Percentiles rank a stretch among this genome's conserved stretches.
Conservation (phyloP, 1,139 yeast genomes). For the Magnusiomyces magnusii region DNA sequence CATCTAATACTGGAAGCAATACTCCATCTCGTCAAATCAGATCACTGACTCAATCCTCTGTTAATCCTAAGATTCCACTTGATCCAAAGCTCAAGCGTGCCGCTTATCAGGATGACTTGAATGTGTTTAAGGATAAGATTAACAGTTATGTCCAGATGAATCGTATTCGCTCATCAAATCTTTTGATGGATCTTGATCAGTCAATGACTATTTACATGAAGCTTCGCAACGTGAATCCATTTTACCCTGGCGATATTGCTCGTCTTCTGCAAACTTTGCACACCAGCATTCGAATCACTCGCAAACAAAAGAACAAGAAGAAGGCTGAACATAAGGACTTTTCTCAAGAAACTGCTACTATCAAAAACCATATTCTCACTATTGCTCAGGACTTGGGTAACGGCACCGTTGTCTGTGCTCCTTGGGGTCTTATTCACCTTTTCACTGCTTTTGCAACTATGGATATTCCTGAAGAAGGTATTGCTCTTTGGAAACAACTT, state of each 20-base stretch:
- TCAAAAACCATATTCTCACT: conserved; percentile 13
- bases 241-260: conserved; percentile 23
- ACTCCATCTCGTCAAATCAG: conserved; percentile 12
- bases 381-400: conserved; percentile 44
- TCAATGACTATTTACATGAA: conserved; percentile 26
- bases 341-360: conserved; percentile 12
- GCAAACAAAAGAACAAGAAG: conserved; percentile 15
- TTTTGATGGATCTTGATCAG: conserved; percentile 21
- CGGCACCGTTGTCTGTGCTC: conserved; percentile 38
- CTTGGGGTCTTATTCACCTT: conserved; percentile 50
- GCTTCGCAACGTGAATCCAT: conserved; percentile 20
- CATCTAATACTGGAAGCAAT: neutral
- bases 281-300: conserved; percentile 16
- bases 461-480: conserved; percentile 45
- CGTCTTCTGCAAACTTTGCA: conserved; percentile 26
- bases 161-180: conserved; percentile 12
- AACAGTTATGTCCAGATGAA: conserved; percentile 11
- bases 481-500: conserved; percentile 40
- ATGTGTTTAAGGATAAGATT: conserved; percentile 14
- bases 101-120: conserved; percentile 10
- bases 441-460: conserved; percentile 53
- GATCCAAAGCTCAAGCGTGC: conserved; percentile 7
- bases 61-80: neutral
- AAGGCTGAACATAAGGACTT: conserved; percentile 15
- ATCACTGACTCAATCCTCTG: neutral